A percentile compares a stretch with the other conserved stretches of the same genome.
Conservation (phyloP, 768 basidiomycete genomes). For the Mycena amicta region DNA sequence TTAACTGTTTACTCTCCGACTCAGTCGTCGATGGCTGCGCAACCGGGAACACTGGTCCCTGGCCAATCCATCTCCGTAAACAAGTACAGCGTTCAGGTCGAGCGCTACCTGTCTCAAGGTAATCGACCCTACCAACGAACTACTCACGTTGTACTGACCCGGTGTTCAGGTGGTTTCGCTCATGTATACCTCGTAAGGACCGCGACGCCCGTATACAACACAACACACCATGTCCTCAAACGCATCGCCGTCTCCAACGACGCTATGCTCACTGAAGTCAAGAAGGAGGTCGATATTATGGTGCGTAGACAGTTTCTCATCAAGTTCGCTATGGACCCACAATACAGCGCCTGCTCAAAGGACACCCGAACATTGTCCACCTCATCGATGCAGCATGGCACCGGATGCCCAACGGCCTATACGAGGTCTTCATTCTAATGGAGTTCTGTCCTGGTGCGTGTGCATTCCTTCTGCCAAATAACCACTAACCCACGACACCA, state of each 20-base stretch:
- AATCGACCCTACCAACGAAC: slow-evolving; percentile 13
- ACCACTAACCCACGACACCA: slow-evolving; percentile 31
- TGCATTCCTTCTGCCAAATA: not conserved
- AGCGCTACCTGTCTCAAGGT: slow-evolving; percentile 96
- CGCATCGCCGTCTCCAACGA: slow-evolving; percentile 92
- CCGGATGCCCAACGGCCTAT: slow-evolving; percentile 77
- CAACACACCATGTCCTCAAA: slow-evolving; percentile 95
- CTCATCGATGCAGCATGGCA: slow-evolving; percentile 96
- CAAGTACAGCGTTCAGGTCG: slow-evolving; percentile 88
- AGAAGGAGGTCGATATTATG: slow-evolving; percentile 99
- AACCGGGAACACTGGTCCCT: slow-evolving; percentile 71
- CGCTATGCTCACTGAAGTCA: slow-evolving; percentile 87
- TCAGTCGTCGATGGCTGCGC: slow-evolving; percentile 45
- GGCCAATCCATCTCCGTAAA: slow-evolving; percentile 91
- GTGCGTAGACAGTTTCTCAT: slow-evolving; percentile 45
- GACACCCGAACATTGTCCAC: slow-evolving; percentile 94
- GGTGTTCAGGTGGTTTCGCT: slow-evolving; percentile 84
- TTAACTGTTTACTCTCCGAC: too few relatives aligned
- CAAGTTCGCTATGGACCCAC: slow-evolving; percentile 28
- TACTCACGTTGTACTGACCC: slow-evolving; percentile 9
- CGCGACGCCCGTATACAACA: slow-evolving; percentile 82
- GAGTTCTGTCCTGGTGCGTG: slow-evolving; percentile 88
- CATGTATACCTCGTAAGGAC: slow-evolving; percentile 96
- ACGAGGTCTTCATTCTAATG: slow-evolving; percentile 99
- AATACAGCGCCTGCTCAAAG: slow-evolving; percentile 80